Evolutionary conservation across 2,329 filamentous ascomycete genomes (phyloP), one percentile per base, ranked within the genome.

Genomic region (Ceratocystis lukuohia): DNA sequence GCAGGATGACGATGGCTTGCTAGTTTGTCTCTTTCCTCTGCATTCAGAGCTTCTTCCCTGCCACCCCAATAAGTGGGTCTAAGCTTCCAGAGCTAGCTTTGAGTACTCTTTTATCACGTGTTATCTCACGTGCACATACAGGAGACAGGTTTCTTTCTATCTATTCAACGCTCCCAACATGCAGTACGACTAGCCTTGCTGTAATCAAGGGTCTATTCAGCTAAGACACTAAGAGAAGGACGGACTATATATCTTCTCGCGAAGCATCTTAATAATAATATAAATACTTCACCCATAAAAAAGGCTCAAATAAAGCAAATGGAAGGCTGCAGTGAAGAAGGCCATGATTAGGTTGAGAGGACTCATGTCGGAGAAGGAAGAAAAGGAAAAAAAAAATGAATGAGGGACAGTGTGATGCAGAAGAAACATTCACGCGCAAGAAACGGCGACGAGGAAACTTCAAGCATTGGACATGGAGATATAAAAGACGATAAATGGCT

Each of bases 1-100:
- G 17, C 28, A 17, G 17, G 28, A 33, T 33, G 56, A 59, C n/a
- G 28, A 59, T 25, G 28, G 8, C 10, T 59, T 33, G 25, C 15
- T 46, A 10, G 15, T 17, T 63, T 25, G 28, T 20, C 28, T 22
- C 61, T 64, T 50, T 25, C 56, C 56, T 59, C 17, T n/a, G 56
- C 56, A 59, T 59, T 37, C 56, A 59, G 56, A 59, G 56, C 56
- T 62, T 46, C 61, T 46, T 62, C 15, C 37, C n/a, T 44, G 45
- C 25, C 41, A 57, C 37, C 2, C 37, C 20, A 66, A 46, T 63
- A 53, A 68, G 65, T 67, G 67, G 67, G 65, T 66, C 65, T 66
- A 37, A 20, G 56, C 67, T 65, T 61, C 28, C 28, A 59, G 33
- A 59, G 56, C 56, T 59, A 37, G 56, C 28, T 59, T 30, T 7